These are phyloP conservation scores for Drechslerella coelobrocha DNA, from an alignment of 2,329 filamentous ascomycete species.

Conservation along the genomic window DNA sequence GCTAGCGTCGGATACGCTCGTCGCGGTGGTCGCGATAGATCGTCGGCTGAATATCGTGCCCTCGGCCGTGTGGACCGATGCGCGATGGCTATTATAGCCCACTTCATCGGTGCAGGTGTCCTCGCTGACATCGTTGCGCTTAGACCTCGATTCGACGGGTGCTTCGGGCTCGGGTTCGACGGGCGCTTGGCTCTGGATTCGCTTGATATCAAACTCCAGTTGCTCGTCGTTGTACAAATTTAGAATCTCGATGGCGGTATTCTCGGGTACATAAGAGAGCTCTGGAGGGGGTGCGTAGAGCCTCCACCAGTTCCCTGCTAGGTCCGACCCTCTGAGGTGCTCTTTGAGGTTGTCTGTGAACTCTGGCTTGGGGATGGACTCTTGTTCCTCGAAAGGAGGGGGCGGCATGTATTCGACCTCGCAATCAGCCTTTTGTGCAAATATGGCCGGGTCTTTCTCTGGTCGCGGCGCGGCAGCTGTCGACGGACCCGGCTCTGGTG, in stretches of 20 bases:
- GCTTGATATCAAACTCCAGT: constrained; percentile 44
- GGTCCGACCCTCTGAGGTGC: constrained; percentile 39
- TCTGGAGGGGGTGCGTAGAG: constrained; percentile 44
- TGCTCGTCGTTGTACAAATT: constrained; percentile 48
- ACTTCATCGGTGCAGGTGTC: constrained; percentile 38
- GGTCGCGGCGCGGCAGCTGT: constrained; percentile 41
- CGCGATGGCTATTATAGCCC: constrained; percentile 46
- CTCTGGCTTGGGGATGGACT: constrained; percentile 35
- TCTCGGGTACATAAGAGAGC: constrained; percentile 44
- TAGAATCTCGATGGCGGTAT: constrained; percentile 37
- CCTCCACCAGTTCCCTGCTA: constrained; percentile 45
- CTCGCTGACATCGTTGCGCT: constrained; percentile 32
- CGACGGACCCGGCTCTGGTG: constrained; percentile 36
- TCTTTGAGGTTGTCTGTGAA: constrained; percentile 44
- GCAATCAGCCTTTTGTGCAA: constrained; percentile 16
- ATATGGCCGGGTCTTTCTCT: constrained; percentile 14
- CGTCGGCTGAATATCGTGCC: constrained; percentile 46
- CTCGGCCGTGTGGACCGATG: constrained; percentile 47
- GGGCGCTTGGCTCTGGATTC: constrained; percentile 38
- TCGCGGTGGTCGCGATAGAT: constrained; percentile 43
- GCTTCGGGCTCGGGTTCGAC: constrained; percentile 26
- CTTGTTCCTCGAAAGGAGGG: constrained; percentile 45
- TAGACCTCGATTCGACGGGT: constrained; percentile 31
- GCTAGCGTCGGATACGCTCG: constrained; percentile 44
- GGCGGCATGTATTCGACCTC: constrained; percentile 43